Base-by-base conservation (phyloP, 2,329 filamentous ascomycete species). In the Chalaropsis ovoidea region DNA sequence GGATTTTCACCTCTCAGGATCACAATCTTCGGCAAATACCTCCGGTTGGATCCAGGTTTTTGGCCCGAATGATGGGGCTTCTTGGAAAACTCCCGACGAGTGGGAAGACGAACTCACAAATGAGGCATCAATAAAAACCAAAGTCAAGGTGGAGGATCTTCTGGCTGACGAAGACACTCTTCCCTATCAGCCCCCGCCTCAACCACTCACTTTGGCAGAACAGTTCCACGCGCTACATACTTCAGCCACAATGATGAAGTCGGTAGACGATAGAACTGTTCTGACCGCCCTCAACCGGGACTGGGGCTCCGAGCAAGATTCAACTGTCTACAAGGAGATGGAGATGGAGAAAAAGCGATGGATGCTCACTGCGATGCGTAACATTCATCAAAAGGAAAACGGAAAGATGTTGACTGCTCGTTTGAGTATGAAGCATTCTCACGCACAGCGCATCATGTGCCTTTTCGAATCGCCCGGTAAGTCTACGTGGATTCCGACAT, bases 331-430 rank as follows among this genome's bases (percentile, higher is more conserved):
- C 69, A 76, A 77, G 69, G 78, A 81, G 62, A 70, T 81, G 3
- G 81, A 81, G 66, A 75, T 82, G 61, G 80, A 82, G 68, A 82
- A 82, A 70, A 82, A 83, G 70, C 74, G 81, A 49, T 86, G 83
- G 83, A 80, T 90, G 75, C 75, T 86, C 42, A 84, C 80, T 35
- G 79, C 79, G 0, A 74, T 88, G 63, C 77, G 79, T 68, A 76
- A 75, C 68, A 76, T 78, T 70, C 78, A 65, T 42, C 47, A 62
- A 56, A 63, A 65, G 47, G 47, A 65, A 19, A 41, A 43, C 17
- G 27, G 47, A 7, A 65, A 61, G 47, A 19, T 42, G n/a, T 58
- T 27, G 8, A 45, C 63, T 13, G 19, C 49, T 22, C 39, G 58
- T 31, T 27, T 58, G 3, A 60, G 19, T 3, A 62, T 65, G 66